Evolutionary conservation across 345 rosid species (phyloP).

Genomic region (Eucalyptus pauciflora): DNA sequence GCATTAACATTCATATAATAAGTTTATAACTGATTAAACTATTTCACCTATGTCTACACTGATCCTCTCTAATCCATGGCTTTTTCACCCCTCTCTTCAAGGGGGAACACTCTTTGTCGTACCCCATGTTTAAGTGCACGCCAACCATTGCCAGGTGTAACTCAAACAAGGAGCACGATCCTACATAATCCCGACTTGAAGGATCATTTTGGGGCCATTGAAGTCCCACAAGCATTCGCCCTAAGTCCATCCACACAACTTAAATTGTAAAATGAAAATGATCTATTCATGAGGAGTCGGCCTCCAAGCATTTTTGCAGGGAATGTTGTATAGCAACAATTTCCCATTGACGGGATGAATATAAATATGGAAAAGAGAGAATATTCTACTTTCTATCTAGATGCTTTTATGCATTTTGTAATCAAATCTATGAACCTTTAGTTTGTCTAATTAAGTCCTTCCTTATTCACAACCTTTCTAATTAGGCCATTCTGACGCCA

Average conservation of each 20-base stretch:
- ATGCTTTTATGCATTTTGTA: not conserved
- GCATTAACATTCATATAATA: rapidly evolving
- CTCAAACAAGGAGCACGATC: not conserved
- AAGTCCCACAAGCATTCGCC: not conserved
- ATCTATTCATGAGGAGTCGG: not conserved
- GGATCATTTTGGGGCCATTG: not conserved
- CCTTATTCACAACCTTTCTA: not conserved
- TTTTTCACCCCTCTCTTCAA: not conserved
- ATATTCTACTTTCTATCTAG: not conserved
- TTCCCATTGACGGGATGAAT: not conserved
- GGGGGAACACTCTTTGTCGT: not conserved
- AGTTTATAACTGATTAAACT: not conserved
- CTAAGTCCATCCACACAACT: not conserved
- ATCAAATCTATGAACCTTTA: not conserved
- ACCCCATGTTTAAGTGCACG: not conserved
- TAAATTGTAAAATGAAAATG: not conserved
- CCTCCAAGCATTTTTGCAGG: not conserved
- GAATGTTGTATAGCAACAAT: not conserved
- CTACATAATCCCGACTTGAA: not conserved
- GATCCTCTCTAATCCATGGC: too few relatives aligned
- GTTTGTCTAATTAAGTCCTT: not conserved
- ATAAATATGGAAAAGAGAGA: not conserved
- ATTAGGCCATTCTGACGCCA: not conserved
- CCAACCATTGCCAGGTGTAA: not conserved
- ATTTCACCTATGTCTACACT: not conserved